phyloP scores from a whole-genome alignment of 306 rosid genomes.

The Glycine tomentella region DNA sequence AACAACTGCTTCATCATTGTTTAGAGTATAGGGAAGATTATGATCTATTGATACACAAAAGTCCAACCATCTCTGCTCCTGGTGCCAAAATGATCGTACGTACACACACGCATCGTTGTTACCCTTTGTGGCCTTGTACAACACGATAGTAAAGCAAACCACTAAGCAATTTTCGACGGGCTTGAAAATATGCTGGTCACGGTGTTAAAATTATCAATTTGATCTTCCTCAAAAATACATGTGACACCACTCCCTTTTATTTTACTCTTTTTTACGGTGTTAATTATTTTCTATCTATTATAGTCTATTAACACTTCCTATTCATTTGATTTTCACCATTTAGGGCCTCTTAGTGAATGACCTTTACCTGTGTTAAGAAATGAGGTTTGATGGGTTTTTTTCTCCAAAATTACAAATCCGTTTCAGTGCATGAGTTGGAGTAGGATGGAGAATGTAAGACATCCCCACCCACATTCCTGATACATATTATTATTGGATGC shows the following conservation, averaged over 20 bases:
- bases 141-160: constrained; percentile 46
- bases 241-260: neutral
- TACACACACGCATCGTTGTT: constrained; percentile 14
- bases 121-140: constrained; percentile 43
- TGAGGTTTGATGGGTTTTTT: neutral
- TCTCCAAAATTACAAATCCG: constrained; percentile 20
- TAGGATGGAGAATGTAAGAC: constrained; percentile 59
- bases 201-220: constrained; percentile 34
- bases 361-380: constrained; percentile 20
- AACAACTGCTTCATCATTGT: constrained; percentile 30
- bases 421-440: constrained; percentile 48
- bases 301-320: neutral
- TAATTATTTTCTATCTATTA: too few species aligned
- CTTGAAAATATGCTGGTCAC: constrained; percentile 25
- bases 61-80: constrained; percentile 38
- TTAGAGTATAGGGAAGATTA: constrained; percentile 34
- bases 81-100: constrained; percentile 37
- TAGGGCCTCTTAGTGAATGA: neutral
- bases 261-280: too few species aligned
- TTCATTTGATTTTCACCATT: neutral
- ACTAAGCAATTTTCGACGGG: constrained; percentile 13
- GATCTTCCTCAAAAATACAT: constrained; percentile 16
- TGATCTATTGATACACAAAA: constrained; percentile 33
- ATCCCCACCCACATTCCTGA: constrained; percentile 62
- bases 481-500: constrained; percentile 83